Base-by-base conservation (phyloP, 2,329 filamentous ascomycete genomes). In the Fusarium palustre region DNA sequence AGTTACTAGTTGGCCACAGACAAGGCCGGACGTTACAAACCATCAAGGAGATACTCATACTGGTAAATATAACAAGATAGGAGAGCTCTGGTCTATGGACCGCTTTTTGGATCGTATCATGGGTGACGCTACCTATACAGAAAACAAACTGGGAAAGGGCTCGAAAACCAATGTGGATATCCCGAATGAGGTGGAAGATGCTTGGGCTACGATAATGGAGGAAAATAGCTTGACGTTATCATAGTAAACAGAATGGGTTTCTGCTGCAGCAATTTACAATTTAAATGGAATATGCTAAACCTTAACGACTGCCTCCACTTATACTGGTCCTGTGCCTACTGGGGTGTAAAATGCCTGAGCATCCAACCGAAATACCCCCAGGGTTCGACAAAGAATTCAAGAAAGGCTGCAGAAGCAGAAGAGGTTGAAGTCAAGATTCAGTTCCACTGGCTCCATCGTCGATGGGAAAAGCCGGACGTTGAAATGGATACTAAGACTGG, bases 81-180 rank as follows among this genome's bases (percentile, higher is more conserved):
- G 30, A 2, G 36, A 50, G 1, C 53, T 69, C 1, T 69, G 66
- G 66, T 70, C 66, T 7, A 64, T 69, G 49, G 38, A 64, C 39
- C 53, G 66, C 0, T 70, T 69, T 8, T 9, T 69, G 0, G 49
- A 67, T 1, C 36, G 66, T 0, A 59, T 69, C 3, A 57, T 67
- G 3, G 62, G 66, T 0, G 42, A 54, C 0, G n/a, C 24, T 1
- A 0, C 24, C 1, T 7, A 9, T 5, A 2, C 15, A 0, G 34
- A 30, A 2, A 1, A 20, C 4, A 15, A 4, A 10, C 0, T 15
- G 7, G 6, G 13, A 1, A 10, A 16, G 3, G 2, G 10, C 1
- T 8, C 4, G 4, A 24, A 13, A 8, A 31, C 3, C 0, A 49
- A 12, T 0, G n/a, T 55, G 6, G 6, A 52, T 4, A 55, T 69